A percentile compares a stretch with the other conserved stretches of the same genome.
phyloP scores from a whole-genome alignment of 1,139 yeast species.

The Candida sanyaensis region DNA sequence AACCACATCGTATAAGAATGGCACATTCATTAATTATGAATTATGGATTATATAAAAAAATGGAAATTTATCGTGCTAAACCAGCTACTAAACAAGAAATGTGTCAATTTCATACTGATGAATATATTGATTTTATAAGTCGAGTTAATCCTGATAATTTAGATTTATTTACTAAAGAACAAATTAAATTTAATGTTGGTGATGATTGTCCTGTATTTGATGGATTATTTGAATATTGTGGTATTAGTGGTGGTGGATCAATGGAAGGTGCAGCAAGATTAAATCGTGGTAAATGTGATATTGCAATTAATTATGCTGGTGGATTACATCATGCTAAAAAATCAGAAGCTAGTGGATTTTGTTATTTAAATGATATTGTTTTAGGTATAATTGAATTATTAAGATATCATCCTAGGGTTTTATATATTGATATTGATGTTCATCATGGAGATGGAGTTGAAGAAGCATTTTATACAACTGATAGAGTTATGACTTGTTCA shows the following conservation, averaged over 20 bases:
- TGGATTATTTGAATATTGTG: slow-evolving; percentile 86
- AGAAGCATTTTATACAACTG: slow-evolving; percentile 94
- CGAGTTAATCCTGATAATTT: slow-evolving; percentile 94
- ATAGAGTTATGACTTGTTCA: slow-evolving; percentile 92
- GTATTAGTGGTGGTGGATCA: slow-evolving; percentile 90
- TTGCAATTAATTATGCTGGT: slow-evolving; percentile 97
- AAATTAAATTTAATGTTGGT: slow-evolving; percentile 92
- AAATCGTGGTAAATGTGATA: slow-evolving; percentile 83
- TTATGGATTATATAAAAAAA: slow-evolving; percentile 92
- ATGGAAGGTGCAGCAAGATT: slow-evolving; percentile 90
- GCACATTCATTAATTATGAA: slow-evolving; percentile 97
- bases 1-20: slow-evolving; percentile 98
- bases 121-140: slow-evolving; percentile 89
- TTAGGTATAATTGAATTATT: slow-evolving; percentile 80
- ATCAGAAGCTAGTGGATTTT: slow-evolving; percentile 91
- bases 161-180: slow-evolving; percentile 89
- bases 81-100: slow-evolving; percentile 98
- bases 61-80: slow-evolving; percentile 96
- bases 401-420: slow-evolving; percentile 85
- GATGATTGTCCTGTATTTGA: slow-evolving; percentile 98
- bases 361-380: slow-evolving; percentile 94
- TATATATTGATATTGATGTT: slow-evolving; percentile 92
- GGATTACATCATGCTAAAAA: slow-evolving; percentile 98
- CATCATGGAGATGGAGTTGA: slow-evolving; percentile 99
- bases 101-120: slow-evolving; percentile 98